Percentiles rank a stretch among this genome's conserved stretches.
Evolutionary conservation across 352 stramenopile species (phyloP).

Genomic region (Pythium apleroticum): DNA sequence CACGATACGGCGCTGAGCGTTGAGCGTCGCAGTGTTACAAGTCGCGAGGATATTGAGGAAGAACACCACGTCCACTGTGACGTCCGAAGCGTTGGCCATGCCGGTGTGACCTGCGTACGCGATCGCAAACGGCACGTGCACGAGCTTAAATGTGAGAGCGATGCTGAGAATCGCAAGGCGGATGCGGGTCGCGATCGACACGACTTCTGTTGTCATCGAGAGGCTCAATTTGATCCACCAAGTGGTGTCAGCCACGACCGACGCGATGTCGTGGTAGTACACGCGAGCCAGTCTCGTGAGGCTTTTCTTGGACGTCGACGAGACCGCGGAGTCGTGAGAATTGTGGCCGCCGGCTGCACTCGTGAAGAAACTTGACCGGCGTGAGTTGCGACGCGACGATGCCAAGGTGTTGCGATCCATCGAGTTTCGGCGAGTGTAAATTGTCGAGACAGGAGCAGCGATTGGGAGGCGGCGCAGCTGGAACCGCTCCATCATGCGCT

Average conservation of each 20-base stretch:
- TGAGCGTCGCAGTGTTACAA: conserved; percentile 45
- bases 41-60: conserved; percentile 35
- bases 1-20: conserved; percentile 32
- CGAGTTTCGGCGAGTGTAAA: too few species aligned
- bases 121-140: conserved; percentile 37
- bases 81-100: conserved; percentile 6
- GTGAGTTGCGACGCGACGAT: too few species aligned
- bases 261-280: background rate
- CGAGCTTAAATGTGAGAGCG: conserved; percentile 28
- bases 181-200: conserved; percentile 21
- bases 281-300: too few species aligned
- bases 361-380: too few species aligned
- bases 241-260: background rate
- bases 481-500: conserved; percentile 53
- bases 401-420: too few species aligned
- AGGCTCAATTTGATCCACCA: background rate
- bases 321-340: too few species aligned
- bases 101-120: conserved; percentile 27
- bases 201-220: background rate
- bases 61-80: conserved; percentile 32
- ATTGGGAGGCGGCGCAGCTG: conserved; percentile 33
- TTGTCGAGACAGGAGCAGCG: too few species aligned
- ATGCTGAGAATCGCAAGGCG: conserved; percentile 26
- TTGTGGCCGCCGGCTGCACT: too few species aligned
- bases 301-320: too few species aligned